phyloP scores from a whole-genome alignment of 1,284 basidiomycete genomes.

The Irpex sp. region DNA sequence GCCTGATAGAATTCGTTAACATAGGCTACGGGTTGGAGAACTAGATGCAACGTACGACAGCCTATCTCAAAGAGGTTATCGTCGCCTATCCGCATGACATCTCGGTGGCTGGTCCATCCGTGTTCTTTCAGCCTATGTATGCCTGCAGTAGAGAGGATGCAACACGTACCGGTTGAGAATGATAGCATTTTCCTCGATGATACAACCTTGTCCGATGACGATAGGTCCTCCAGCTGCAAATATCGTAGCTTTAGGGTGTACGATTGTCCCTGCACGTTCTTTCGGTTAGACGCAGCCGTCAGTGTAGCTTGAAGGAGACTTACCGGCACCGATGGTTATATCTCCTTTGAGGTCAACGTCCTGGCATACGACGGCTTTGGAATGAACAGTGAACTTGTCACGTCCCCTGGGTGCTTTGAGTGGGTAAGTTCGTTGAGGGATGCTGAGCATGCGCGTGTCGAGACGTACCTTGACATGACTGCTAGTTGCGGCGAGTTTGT shows the following conservation, averaged over 20 bases:
- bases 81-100: conserved; percentile 88
- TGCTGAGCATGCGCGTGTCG: background rate
- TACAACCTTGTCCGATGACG: conserved; percentile 80
- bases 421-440: background rate
- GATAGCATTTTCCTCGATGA: conserved; percentile 87
- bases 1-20: conserved; percentile 37
- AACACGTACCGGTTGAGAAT: conserved; percentile 72
- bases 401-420: conserved; percentile 16
- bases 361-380: conserved; percentile 74
- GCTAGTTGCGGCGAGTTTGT: too few relatives aligned
- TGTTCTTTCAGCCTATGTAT: background rate
- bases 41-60: conserved; percentile 54
- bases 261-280: conserved; percentile 56
- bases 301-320: background rate
- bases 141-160: background rate
- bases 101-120: conserved; percentile 49
- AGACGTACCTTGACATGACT: background rate
- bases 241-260: conserved; percentile 93
- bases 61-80: conserved; percentile 92
- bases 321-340: conserved; percentile 83
- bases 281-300: background rate
- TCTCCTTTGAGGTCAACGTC: conserved; percentile 88
- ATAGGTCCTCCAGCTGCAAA: conserved; percentile 86
- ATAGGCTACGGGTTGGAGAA: too few relatives aligned
- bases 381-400: conserved; percentile 30